Conservation (phyloP, 306 rosid species). For the Prosopis cineraria region DNA sequence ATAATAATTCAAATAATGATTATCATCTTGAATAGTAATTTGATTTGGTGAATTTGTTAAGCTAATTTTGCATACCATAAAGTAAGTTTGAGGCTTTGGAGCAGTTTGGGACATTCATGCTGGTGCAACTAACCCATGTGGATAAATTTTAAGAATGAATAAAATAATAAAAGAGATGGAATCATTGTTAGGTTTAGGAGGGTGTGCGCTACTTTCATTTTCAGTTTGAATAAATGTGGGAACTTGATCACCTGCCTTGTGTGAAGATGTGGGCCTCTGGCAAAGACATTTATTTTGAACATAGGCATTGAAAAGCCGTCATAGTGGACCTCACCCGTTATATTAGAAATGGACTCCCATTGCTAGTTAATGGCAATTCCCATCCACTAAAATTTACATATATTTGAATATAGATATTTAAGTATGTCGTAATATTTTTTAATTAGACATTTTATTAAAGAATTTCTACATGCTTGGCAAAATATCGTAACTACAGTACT, state of each 20-base stretch:
- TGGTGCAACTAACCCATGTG: slow-evolving; percentile 35
- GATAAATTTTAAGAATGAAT: neutral
- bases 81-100: neutral
- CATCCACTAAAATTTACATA: neutral
- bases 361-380: neutral
- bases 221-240: neutral
- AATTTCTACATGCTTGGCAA: too few relatives aligned
- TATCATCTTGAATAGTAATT: neutral
- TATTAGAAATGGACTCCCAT: slow-evolving; percentile 14
- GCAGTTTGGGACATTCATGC: neutral
- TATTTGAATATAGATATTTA: too few relatives aligned
- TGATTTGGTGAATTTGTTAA: slow-evolving; percentile 2
- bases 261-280: neutral
- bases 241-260: neutral
- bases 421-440: too few relatives aligned
- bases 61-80: neutral
- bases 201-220: slow-evolving; percentile 17
- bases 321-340: slow-evolving; percentile 18
- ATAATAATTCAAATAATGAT: neutral
- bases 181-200: slow-evolving; percentile 10
- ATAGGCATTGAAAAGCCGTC: neutral
- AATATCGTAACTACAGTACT: too few relatives aligned
- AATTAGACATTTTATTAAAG: too few relatives aligned
- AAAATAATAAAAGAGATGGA: neutral
- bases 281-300: neutral